Evolutionary conservation across 208 protist species (phyloP).

Genomic region (Trypanosomatidae sp.): DNA sequence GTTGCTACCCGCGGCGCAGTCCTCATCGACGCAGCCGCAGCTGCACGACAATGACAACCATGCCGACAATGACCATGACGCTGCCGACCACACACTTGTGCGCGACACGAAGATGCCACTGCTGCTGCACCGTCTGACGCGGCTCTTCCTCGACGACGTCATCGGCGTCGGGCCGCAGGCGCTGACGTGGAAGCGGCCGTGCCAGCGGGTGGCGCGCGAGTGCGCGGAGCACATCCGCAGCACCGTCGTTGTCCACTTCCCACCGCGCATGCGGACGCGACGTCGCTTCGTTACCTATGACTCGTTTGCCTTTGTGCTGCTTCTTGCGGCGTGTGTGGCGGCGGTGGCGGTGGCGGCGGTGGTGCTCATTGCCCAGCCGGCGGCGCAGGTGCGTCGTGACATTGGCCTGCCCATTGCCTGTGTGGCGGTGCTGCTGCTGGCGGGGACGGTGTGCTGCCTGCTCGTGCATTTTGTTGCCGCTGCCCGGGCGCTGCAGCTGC

Average conservation of each 20-base stretch:
- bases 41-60: too few relatives aligned
- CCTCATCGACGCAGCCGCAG: too few relatives aligned
- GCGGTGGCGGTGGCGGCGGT: background rate
- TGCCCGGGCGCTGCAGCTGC: constrained; percentile 18
- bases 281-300: constrained; percentile 14
- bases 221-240: constrained; percentile 45
- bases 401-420: background rate
- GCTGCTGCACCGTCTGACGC: constrained; percentile 37
- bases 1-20: too few relatives aligned
- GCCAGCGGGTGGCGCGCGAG: constrained; percentile 51
- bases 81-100: constrained; percentile 4
- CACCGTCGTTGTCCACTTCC: constrained; percentile 46
- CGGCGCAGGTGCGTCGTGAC: background rate
- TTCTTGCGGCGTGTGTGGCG: background rate
- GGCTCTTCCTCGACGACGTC: constrained; percentile 64
- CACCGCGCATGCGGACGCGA: constrained; percentile 16
- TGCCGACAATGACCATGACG: constrained; percentile 1
- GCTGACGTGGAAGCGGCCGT: constrained; percentile 58
- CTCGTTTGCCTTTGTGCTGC: background rate
- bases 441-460: constrained; percentile 1
- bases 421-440: background rate
- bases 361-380: background rate
- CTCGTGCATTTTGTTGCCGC: constrained; percentile 27
- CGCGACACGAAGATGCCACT: constrained; percentile 46
- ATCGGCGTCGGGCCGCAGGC: constrained; percentile 47